phyloP scores from a whole-genome alignment of 2,329 filamentous ascomycete genomes.

The Colletotrichum phormii region DNA sequence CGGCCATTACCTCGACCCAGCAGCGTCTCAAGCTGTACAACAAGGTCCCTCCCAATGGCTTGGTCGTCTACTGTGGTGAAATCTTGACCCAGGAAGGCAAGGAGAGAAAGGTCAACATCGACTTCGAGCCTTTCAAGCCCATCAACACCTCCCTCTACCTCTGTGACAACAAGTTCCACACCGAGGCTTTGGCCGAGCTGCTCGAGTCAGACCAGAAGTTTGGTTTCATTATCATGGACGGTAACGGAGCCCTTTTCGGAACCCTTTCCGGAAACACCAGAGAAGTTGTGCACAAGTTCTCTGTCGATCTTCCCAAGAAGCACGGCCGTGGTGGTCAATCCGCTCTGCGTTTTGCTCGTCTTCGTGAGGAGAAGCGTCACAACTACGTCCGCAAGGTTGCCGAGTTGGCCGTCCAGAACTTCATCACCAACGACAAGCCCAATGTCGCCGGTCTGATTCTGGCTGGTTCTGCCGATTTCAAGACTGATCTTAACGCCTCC shows the following conservation, averaged over 20 bases:
- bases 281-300: slow-evolving; percentile 97
- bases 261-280: slow-evolving; percentile 97
- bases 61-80: slow-evolving; percentile 99
- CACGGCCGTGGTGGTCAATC: slow-evolving; percentile 99
- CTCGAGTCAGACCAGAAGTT: slow-evolving; percentile 99
- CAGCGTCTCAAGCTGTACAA: slow-evolving; percentile 99
- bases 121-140: slow-evolving; percentile 99
- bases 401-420: slow-evolving; percentile 97
- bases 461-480: slow-evolving; percentile 98
- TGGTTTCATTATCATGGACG: slow-evolving; percentile 99
- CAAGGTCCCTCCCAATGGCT: slow-evolving; percentile 96
- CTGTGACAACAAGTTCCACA: slow-evolving; percentile 99
- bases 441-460: slow-evolving; percentile 96
- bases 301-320: slow-evolving; percentile 99
- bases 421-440: slow-evolving; percentile 98
- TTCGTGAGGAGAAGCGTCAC: slow-evolving; percentile 99
- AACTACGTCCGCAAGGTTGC: slow-evolving; percentile 99
- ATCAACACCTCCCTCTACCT: slow-evolving; percentile 99
- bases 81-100: slow-evolving; percentile 99
- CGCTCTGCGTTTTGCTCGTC: slow-evolving; percentile 98
- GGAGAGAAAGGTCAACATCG: slow-evolving; percentile 99
- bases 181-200: slow-evolving; percentile 94
- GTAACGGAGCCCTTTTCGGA: slow-evolving; percentile 97
- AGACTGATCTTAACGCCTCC: slow-evolving; percentile 97
- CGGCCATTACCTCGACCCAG: slow-evolving; percentile 98